Evolutionary conservation across 2,329 filamentous ascomycete species (phyloP).

Genomic region (Trichoderma lentiforme): DNA sequence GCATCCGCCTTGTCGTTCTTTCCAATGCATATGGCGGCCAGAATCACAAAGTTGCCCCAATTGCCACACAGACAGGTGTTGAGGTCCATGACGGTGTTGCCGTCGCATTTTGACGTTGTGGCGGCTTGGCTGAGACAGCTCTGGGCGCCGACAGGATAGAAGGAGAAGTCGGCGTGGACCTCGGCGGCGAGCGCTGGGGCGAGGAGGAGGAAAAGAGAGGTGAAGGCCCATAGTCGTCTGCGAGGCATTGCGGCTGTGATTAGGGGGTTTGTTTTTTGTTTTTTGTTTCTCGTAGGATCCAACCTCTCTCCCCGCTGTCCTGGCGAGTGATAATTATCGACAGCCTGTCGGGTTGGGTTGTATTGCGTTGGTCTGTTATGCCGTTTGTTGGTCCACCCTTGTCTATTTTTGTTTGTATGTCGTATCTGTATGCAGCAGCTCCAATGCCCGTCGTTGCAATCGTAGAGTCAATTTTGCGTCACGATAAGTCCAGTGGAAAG

Average conservation of each 20-base stretch:
- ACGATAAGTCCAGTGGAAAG: neutral
- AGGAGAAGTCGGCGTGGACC: constrained; percentile 32
- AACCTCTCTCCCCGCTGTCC: neutral
- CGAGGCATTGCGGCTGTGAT: constrained; percentile 26
- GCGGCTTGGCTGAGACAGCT: constrained; percentile 44
- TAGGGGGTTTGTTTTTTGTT: neutral
- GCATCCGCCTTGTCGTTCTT: constrained; percentile 34
- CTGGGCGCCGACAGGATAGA: constrained; percentile 34
- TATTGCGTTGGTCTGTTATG: neutral
- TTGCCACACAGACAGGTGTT: constrained; percentile 52
- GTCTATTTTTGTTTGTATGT: neutral
- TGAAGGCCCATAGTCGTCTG: constrained; percentile 24
- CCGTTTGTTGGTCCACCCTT: neutral
- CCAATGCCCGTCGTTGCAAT: neutral
- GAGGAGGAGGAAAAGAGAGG: constrained; percentile 29
- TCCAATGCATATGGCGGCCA: constrained; percentile 46
- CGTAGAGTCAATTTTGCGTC: neutral
- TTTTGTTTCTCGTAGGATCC: neutral
- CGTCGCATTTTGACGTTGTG: constrained; percentile 39
- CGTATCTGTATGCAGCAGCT: neutral
- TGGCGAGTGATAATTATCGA: neutral
- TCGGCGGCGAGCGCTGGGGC: constrained; percentile 22
- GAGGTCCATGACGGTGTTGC: constrained; percentile 36
- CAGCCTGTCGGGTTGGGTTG: neutral
- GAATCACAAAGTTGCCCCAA: constrained; percentile 46